Base-by-base conservation (phyloP, 176 grass and related monocot species). In the Secale cereale region DNA sequence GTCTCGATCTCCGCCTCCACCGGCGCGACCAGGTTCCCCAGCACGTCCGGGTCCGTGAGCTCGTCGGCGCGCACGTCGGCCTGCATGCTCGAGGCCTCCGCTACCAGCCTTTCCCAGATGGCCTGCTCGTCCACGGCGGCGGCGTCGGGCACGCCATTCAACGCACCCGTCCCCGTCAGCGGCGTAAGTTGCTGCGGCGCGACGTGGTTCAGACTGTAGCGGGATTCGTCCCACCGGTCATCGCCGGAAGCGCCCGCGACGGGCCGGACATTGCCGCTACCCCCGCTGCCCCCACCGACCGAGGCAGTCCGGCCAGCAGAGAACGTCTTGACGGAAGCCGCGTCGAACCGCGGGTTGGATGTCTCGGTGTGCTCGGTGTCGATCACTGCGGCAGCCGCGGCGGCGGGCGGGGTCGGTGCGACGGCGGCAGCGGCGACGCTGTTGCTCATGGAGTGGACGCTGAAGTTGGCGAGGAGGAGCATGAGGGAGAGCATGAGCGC, bases 391-490 rank as follows among this genome's bases (percentile, higher is more conserved):
- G 83, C 69, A 4, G 19, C 35, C 15, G 39, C 19, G 70, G 33
- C 59, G 17, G 39, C 17, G 14, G 37, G 52, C 60, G 80, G 32
- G 0, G 82, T 37, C 1, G 81, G 81, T 15, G 79, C 64, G 60
- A 85, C 63, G 15, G 91, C 86, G 12, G 81, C 90, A 10, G 85
- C 88, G 20, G 74, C 73, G 22, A 86, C 69, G 15, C 66, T 80
- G 86, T 83, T 25, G 17, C 86, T 78, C 94, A 99, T 97, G 25
- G 97, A 99, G 62, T 92, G 92, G 41, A 94, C 97, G 79, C 92
- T 97, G 90, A 97, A 99, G 84, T 99, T 92, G 64, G 97, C 94
- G 16, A 99, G 94, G 80, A 99, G 94, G 54, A 99, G 91, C 97
- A 99, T 99, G 10, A 99, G 83, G 20, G 90, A 94, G 86, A 99